These are phyloP conservation scores for Afroboletus lepidellus DNA, from an alignment of 1,284 basidiomycete species.

Conservation along the genomic window DNA sequence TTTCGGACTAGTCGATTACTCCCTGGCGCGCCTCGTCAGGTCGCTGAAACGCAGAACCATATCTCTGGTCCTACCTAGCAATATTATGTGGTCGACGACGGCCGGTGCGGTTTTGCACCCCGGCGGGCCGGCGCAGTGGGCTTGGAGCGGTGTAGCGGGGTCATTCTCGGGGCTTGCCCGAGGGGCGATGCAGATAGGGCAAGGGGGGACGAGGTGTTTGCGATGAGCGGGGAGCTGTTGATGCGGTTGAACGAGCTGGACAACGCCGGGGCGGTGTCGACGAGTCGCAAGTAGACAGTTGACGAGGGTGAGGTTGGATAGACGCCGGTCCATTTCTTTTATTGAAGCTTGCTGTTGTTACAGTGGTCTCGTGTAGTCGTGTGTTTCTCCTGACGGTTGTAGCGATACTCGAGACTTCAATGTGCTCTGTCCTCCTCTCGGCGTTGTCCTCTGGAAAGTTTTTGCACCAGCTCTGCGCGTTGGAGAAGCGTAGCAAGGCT, in stretches of 20 bases:
- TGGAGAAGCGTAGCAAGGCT: too few species aligned
- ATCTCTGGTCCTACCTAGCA: slow-evolving; percentile 86
- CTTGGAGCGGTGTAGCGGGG: slow-evolving; percentile 32
- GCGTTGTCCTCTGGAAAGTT: too few species aligned
- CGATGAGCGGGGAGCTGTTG: slow-evolving; percentile 66
- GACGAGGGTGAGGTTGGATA: slow-evolving; percentile 4
- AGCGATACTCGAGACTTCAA: too few species aligned
- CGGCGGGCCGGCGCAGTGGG: slow-evolving; percentile 58
- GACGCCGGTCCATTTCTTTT: too few species aligned
- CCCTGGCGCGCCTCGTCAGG: slow-evolving; percentile 83
- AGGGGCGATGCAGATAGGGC: slow-evolving; percentile 1
- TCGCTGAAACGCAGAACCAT: slow-evolving; percentile 88
- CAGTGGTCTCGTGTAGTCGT: too few species aligned
- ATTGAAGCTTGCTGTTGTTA: too few species aligned
- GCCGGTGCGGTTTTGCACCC: slow-evolving; percentile 74
- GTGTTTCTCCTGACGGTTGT: too few species aligned
- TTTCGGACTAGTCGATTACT: slow-evolving; percentile 74
- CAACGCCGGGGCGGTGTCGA: slow-evolving; percentile 67
- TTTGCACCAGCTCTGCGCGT: too few species aligned
- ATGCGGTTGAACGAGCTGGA: slow-evolving; percentile 72
- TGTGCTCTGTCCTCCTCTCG: too few species aligned
- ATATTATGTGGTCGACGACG: slow-evolving; percentile 77
- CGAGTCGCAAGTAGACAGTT: slow-evolving; percentile 56
- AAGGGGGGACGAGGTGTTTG: slow-evolving; percentile 49
- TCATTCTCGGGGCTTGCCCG: slow-evolving; percentile 1